Conservation (phyloP, 371 early-diverging fungal species). For the Syncephalastrum sp. region DNA sequence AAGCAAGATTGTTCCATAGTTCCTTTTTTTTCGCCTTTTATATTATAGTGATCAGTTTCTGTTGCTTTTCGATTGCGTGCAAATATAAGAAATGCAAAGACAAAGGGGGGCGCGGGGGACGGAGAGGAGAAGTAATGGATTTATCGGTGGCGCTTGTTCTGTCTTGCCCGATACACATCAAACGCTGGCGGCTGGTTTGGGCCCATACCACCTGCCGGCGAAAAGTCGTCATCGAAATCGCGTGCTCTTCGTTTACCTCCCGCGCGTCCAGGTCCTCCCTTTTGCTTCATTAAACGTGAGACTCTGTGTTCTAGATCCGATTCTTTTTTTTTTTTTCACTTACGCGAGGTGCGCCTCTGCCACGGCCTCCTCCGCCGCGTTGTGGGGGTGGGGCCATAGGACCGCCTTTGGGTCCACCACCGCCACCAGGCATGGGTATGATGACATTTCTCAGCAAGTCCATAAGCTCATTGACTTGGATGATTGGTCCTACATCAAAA, state of each 20-base stretch:
- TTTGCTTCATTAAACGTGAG: constrained; percentile 2
- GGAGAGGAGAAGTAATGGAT: no score
- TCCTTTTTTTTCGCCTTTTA: no score
- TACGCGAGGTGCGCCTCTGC: constrained; percentile 27
- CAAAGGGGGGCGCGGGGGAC: no score
- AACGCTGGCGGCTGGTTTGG: constrained; percentile 64
- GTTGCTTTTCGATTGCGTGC: no score
- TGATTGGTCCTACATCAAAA: constrained; percentile 30
- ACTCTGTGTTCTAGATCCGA: not conserved
- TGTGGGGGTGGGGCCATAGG: constrained; percentile 16
- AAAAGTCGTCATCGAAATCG: constrained; percentile 57
- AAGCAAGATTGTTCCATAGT: no score
- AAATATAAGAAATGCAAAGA: no score
- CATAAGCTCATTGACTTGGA: constrained; percentile 49
- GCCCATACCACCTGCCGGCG: constrained; percentile 48
- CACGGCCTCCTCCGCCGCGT: constrained; percentile 31
- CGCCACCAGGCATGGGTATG: constrained; percentile 38
- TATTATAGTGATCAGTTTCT: no score
- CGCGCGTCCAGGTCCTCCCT: constrained; percentile 21
- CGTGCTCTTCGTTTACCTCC: constrained; percentile 47
- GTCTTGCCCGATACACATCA: constrained; percentile 60
- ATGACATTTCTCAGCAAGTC: constrained; percentile 53
- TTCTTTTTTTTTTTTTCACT: not conserved
- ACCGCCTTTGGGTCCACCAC: constrained; percentile 15
- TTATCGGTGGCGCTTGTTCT: constrained; percentile 49